These are phyloP conservation scores for Ulmus americana DNA, from an alignment of 331 rosid genomes.

Conservation along the genomic window DNA sequence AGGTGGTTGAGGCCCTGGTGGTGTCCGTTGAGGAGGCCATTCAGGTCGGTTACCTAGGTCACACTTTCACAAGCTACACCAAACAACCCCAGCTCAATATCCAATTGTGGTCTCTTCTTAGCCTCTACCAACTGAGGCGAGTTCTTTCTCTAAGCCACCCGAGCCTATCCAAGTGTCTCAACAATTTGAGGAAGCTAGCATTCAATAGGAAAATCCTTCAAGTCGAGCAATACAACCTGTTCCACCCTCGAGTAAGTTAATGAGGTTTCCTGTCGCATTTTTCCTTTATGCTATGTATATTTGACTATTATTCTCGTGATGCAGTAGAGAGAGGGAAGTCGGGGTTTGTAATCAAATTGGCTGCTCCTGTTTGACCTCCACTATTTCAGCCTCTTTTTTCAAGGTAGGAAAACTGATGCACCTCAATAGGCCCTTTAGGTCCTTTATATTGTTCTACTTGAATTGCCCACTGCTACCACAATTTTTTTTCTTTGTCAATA, in stretches of 20 bases:
- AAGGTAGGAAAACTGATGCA: slow-evolving; percentile 89
- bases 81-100: too few species aligned
- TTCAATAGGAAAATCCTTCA: slow-evolving; percentile 32
- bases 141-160: slow-evolving; percentile 57
- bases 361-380: slow-evolving; percentile 90
- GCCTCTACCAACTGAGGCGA: too few species aligned
- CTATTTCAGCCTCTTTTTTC: slow-evolving; percentile 80
- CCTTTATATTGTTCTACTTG: slow-evolving; percentile 86
- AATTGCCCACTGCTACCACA: slow-evolving; percentile 61
- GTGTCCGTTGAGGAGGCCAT: too few species aligned
- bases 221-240: slow-evolving; percentile 31
- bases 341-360: slow-evolving; percentile 74
- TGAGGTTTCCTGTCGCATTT: slow-evolving; percentile 50
- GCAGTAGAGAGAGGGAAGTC: slow-evolving; percentile 77
- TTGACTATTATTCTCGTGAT: slow-evolving; percentile 9
- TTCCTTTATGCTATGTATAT: not conserved
- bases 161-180: slow-evolving; percentile 37
- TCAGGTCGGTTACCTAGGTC: too few species aligned
- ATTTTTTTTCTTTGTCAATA: too few species aligned
- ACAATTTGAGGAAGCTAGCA: slow-evolving; percentile 28
- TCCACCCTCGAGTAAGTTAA: slow-evolving; percentile 55
- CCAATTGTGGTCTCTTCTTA: too few species aligned
- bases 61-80: too few species aligned
- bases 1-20: too few species aligned
- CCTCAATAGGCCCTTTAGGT: slow-evolving; percentile 98